A percentile compares a stretch with the other conserved stretches of the same genome.
These are phyloP conservation scores for Eucalyptus camaldulensis DNA, from an alignment of 345 rosid species.

Conservation along the genomic window DNA sequence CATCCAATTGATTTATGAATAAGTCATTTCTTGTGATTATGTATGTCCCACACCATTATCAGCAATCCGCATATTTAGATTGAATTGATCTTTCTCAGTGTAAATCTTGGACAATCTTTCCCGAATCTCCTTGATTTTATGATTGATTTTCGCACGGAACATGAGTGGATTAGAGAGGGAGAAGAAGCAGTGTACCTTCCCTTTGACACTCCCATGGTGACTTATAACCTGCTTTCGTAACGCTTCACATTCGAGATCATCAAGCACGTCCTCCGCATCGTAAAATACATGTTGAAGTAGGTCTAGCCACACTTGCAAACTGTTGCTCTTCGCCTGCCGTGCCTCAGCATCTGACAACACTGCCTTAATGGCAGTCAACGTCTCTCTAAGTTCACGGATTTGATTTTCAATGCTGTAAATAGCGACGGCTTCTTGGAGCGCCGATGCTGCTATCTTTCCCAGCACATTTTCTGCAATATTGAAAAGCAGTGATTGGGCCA, in stretches of 20 bases:
- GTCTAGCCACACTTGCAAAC: too few relatives aligned
- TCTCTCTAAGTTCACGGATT: too few relatives aligned
- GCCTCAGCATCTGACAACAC: too few relatives aligned
- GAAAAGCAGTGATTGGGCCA: too few relatives aligned
- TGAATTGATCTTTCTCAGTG: background rate
- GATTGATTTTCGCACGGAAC: background rate
- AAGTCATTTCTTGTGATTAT: background rate
- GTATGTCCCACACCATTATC: background rate
- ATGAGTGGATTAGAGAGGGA: background rate
- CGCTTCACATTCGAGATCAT: background rate
- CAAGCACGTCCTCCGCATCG: background rate
- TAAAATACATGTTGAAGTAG: background rate
- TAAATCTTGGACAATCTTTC: background rate
- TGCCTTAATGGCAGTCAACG: too few relatives aligned
- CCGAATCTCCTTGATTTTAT: background rate
- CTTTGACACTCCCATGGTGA: background rate
- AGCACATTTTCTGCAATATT: too few relatives aligned
- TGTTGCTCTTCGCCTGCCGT: too few relatives aligned
- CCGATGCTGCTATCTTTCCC: too few relatives aligned
- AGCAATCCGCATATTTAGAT: background rate
- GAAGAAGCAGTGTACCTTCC: background rate
- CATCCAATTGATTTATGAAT: background rate
- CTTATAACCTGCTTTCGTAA: background rate
- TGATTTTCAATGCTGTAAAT: too few relatives aligned
- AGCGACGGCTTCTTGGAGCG: too few relatives aligned